Evolutionary conservation across 169 alveolate genomes (phyloP), one percentile per base, ranked within the genome.

Genomic region (Cryptosporidium sp.): DNA sequence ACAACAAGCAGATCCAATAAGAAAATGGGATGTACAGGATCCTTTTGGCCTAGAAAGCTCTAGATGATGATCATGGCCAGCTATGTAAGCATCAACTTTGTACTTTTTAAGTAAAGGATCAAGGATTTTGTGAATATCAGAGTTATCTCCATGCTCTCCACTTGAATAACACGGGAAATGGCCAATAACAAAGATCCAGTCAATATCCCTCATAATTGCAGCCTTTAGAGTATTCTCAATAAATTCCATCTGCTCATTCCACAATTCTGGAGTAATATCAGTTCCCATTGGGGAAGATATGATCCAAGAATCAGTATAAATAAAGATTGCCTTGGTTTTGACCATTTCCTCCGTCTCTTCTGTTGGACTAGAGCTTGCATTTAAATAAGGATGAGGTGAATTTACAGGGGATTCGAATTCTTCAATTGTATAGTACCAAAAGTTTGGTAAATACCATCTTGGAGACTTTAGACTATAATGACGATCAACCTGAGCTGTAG

Each of bases 221-320:
- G 94, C 92, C 86, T 93, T 94, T 69, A 96, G 91, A 4, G 97
- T 96, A 80, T 86, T 85, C 85, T 96, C 95, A 21, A 95, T 91
- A 48, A 94, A 97, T 0, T 75, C 91, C 98, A 97, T 95, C 12
- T 96, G 97, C 65, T 87, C 93, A 31, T 94, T 91, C 73, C 94
- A 92, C 58, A 96, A 33, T n/a, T 9, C 29, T 14, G 39, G 42
- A 31, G 56, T 95, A 60, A 94, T 93, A 60, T 94, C 93, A 84
- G 93, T 93, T 33, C 98, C 98, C 84, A 96, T 94, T 42, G 94
- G 91, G 33, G 92, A 52, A 16, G 97, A 94, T 33, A 96, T 92
- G 23, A 96, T 91, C 97, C 98, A 96, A 26, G 98, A 95, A 92
- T 96, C 98, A 2, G 95, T 91, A 93, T 95, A 96, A 21, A 95